Conservation (phyloP, 768 basidiomycete species). For the Harrya chromipes region DNA sequence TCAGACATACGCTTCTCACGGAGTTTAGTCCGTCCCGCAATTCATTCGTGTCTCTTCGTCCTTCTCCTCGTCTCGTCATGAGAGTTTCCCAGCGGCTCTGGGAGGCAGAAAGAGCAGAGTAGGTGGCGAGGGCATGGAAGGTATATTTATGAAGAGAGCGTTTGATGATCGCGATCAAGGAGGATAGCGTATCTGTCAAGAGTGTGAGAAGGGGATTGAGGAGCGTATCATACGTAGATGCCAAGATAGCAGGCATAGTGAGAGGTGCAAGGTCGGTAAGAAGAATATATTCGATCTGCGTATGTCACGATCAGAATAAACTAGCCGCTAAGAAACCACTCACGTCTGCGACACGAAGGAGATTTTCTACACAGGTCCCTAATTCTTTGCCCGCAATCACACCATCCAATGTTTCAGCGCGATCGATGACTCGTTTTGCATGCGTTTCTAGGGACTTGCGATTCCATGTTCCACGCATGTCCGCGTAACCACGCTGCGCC, state of each 20-base stretch:
- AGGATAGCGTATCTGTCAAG: conserved; percentile 62
- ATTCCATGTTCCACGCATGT: conserved; percentile 81
- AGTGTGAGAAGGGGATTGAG: conserved; percentile 62
- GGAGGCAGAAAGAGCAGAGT: conserved; percentile 52
- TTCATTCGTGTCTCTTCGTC: conserved; percentile 56
- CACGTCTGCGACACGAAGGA: conserved; percentile 68
- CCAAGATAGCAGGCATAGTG: conserved; percentile 45
- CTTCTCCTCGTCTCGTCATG: conserved; percentile 48
- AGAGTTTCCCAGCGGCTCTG: conserved; percentile 69
- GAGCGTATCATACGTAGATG: conserved; percentile 58
- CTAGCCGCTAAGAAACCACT: conserved; percentile 10
- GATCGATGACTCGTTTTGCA: conserved; percentile 64
- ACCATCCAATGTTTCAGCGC: conserved; percentile 66
- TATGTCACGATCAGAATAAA: not conserved
- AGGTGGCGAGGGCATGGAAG: conserved; percentile 75
- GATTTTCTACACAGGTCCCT: conserved; percentile 62
- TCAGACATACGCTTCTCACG: conserved; percentile 64
- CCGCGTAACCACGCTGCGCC: conserved; percentile 78
- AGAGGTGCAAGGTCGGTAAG: conserved; percentile 64
- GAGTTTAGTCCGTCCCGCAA: conserved; percentile 65
- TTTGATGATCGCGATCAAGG: conserved; percentile 65
- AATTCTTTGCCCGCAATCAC: conserved; percentile 68
- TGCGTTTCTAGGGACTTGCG: conserved; percentile 71
- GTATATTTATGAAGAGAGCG: conserved; percentile 74
- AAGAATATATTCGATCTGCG: conserved; percentile 65